Evolutionary conservation across 495 filamentous ascomycete genomes (phyloP).

Genomic region (Staphylotrichum tortipilum): DNA sequence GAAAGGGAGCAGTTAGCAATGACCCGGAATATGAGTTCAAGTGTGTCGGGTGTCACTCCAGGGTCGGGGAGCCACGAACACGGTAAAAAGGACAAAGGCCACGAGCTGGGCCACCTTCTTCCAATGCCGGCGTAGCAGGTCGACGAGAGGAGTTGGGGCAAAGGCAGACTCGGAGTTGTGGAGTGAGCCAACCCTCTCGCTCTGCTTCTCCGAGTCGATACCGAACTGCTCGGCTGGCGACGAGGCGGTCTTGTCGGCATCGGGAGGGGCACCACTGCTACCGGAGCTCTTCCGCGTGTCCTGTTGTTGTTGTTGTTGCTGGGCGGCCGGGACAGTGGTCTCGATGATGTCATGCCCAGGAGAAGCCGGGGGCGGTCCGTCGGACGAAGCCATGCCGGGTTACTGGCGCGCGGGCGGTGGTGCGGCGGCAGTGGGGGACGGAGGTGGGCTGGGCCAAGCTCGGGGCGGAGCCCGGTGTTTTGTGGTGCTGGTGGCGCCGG

Average conservation of each 20-base stretch:
- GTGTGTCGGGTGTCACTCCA: no score
- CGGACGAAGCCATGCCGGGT: background rate
- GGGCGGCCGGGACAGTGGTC: background rate
- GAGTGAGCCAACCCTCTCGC: conserved; percentile 18
- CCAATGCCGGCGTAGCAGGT: conserved; percentile 5
- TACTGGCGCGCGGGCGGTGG: background rate
- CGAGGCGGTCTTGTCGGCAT: conserved; percentile 5
- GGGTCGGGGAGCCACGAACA: conserved; percentile 16
- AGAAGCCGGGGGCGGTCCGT: background rate
- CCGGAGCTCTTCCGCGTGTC: conserved; percentile 4
- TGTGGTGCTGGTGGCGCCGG: no score
- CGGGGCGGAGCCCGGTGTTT: no score
- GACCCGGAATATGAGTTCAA: no score
- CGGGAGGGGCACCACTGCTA: conserved; percentile 4
- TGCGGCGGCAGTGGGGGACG: background rate
- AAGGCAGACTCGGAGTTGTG: background rate
- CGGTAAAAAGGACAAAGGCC: conserved; percentile 16
- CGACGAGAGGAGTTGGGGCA: background rate
- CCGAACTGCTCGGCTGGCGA: conserved; percentile 9
- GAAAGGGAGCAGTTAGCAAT: background rate
- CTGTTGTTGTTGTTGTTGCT: background rate
- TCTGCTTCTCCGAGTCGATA: conserved; percentile 21
- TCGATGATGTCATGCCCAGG: conserved; percentile 7
- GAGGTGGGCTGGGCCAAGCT: no score
- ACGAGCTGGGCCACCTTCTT: conserved; percentile 9